These are phyloP conservation scores for Rhizomucor pusillus DNA, from an alignment of 371 early-diverging fungal genomes.

Conservation along the genomic window DNA sequence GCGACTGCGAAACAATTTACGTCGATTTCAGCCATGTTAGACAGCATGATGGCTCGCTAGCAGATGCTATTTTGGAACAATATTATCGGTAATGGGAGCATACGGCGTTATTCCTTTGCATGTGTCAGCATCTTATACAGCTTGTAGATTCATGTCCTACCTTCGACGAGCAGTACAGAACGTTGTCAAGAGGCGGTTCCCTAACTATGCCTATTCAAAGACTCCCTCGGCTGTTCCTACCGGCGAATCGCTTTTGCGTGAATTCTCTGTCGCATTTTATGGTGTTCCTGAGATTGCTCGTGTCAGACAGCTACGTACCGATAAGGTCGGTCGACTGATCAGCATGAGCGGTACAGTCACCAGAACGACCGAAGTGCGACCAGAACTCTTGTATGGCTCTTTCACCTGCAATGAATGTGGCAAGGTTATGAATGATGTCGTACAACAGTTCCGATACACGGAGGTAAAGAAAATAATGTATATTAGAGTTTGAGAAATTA, in stretches of 20 bases:
- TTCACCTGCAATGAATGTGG: slow-evolving; percentile 94
- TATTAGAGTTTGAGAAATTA: not conserved
- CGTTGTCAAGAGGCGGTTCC: slow-evolving; percentile 65
- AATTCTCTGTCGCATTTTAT: slow-evolving; percentile 78
- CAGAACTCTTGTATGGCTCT: slow-evolving; percentile 92
- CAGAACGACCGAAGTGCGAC: slow-evolving; percentile 97
- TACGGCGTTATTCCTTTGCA: too few species aligned
- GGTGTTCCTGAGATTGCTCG: slow-evolving; percentile 62
- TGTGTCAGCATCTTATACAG: not conserved
- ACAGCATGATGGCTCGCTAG: slow-evolving; percentile 63
- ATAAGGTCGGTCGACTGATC: slow-evolving; percentile 84
- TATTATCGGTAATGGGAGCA: slow-evolving; percentile 64
- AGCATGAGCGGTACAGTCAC: slow-evolving; percentile 97
- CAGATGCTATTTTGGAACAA: slow-evolving; percentile 67
- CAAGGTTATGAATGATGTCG: slow-evolving; percentile 78
- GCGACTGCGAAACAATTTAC: slow-evolving; percentile 68
- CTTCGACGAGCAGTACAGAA: slow-evolving; percentile 84
- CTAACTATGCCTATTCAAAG: slow-evolving; percentile 53
- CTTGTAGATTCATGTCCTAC: slow-evolving; percentile 78
- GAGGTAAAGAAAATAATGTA: slow-evolving; percentile 54
- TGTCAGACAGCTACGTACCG: slow-evolving; percentile 88
- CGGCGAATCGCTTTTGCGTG: slow-evolving; percentile 40
- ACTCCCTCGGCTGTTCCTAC: slow-evolving; percentile 24
- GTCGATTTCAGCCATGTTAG: slow-evolving; percentile 78
- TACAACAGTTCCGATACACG: slow-evolving; percentile 97